Base-by-base conservation (phyloP, 1,139 yeast genomes). In the Hansenula sp. region DNA sequence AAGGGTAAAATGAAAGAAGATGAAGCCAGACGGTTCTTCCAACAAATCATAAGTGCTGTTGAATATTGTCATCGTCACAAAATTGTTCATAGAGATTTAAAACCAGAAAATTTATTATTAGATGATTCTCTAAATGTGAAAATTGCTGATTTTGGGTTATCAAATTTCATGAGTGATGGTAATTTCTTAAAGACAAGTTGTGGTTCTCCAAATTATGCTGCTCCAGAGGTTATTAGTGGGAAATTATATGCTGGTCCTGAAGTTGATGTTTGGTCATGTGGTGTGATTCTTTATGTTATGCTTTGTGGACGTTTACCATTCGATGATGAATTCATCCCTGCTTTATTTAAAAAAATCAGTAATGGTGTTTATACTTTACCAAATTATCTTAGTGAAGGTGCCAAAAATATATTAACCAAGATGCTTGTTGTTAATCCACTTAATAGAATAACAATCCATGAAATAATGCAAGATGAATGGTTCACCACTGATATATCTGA, bases 221-320 rank as follows among this genome's bases (percentile, higher is more conserved):
- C 99, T 0, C 99, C 99, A 0, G 99, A 93, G 66, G 98, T 93
- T 40, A 93, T 93, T 48, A 82, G 94, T 53, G 99, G 99, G 38
- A 91, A 94, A 62, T 74, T 93, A 47, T 93, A 93, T 60, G 99
- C 98, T 2, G 99, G 99, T 5, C 98, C 98, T 3, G 99, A 93
- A 67, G 99, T 93, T 41, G 99, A 94, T 64, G 98, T 94, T 43
- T 94, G 99, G 99, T 87, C 96, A 0, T 86, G 96, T 57, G 99
- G 99, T 56, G 98, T 94, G 41, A 93, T 94, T 45, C 73, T 93
- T 48, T 93, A 91, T 58, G 99, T 94, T 40, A 90, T 93, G 96
- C 75, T 93, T 44, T 93, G 98, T 68, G 98, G 99, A 33, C 76
- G 98, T 60, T 76, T 94, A 54, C 99, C 99, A 12, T 94, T 94